Conservation (phyloP, 768 basidiomycete species). For the Boletus sensibilis region DNA sequence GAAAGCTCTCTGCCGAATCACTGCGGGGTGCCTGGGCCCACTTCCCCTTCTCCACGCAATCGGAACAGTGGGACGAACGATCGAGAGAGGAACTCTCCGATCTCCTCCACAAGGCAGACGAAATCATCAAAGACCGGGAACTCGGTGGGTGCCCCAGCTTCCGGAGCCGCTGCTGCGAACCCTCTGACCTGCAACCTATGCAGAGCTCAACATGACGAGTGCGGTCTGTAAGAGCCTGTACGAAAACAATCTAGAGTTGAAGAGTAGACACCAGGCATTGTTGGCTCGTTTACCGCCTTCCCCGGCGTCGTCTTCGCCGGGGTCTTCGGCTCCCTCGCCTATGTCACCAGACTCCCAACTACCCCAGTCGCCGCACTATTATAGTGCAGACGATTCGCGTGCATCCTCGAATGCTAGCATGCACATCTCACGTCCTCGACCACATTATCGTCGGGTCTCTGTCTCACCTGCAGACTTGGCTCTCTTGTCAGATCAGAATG, state of each 20-base stretch:
- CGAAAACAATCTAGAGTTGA: conserved; percentile 65
- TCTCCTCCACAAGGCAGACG: conserved; percentile 70
- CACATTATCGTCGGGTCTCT: conserved; percentile 46
- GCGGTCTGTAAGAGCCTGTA: conserved; percentile 68
- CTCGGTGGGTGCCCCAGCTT: conserved; percentile 50
- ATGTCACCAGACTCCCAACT: conserved; percentile 26
- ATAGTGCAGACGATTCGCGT: conserved; percentile 28
- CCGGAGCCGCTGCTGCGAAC: neutral
- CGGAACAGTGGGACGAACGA: conserved; percentile 56
- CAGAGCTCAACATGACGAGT: conserved; percentile 67
- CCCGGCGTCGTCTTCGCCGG: conserved; percentile 37
- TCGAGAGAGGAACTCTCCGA: conserved; percentile 73
- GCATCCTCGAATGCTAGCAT: conserved; percentile 18
- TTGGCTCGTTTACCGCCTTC: conserved; percentile 60
- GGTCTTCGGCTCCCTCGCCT: conserved; percentile 24
- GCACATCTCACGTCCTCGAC: conserved; percentile 25
- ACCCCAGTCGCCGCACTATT: conserved; percentile 36
- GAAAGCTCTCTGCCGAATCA: conserved; percentile 34
- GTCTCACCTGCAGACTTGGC: conserved; percentile 69
- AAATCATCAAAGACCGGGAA: conserved; percentile 73
- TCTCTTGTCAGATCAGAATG: conserved; percentile 77
- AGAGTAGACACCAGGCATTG: conserved; percentile 69
- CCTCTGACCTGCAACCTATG: conserved; percentile 22
- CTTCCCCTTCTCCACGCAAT: conserved; percentile 28
- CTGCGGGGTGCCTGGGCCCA: conserved; percentile 10